phyloP scores from a whole-genome alignment of 257 asterid species.

The Solanum sejunctum region DNA sequence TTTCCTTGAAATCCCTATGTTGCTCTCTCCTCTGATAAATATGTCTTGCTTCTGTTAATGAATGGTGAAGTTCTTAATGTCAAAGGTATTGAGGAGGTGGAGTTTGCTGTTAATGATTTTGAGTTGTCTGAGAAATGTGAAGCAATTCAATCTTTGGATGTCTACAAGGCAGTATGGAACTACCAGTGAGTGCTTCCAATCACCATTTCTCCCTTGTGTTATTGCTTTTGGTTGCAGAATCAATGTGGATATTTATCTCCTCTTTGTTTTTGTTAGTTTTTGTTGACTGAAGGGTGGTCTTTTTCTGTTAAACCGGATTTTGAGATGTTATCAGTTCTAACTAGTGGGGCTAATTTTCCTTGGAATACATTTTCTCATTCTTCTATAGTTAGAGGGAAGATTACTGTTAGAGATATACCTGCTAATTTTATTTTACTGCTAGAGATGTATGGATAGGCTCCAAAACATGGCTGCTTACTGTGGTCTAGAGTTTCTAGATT shows the following conservation, averaged over 20 bases:
- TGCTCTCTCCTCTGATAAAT: background rate
- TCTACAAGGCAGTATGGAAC: slow-evolving; percentile 65
- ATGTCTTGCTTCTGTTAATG: slow-evolving; percentile 4
- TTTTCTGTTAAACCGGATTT: background rate
- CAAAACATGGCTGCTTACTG: background rate
- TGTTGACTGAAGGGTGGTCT: background rate
- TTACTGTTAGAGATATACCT: background rate
- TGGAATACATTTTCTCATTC: background rate
- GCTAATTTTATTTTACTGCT: background rate
- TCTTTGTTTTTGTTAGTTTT: background rate
- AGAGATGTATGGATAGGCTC: background rate
- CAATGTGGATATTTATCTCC: background rate
- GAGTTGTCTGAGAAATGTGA: slow-evolving; percentile 57
- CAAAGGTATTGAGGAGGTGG: slow-evolving; percentile 48
- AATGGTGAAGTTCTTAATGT: background rate
- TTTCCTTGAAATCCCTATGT: background rate
- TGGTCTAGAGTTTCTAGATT: background rate
- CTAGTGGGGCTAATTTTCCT: background rate
- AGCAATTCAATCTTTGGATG: slow-evolving; percentile 61
- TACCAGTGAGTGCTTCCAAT: slow-evolving; percentile 50
- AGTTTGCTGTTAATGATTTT: slow-evolving; percentile 42
- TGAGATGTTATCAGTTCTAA: background rate
- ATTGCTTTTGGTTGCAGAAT: background rate
- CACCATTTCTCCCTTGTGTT: slow-evolving; percentile 2
- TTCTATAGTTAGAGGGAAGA: background rate